phyloP scores from a whole-genome alignment of 1,284 basidiomycete genomes.

The Cutaneotrichosporon dermatis region DNA sequence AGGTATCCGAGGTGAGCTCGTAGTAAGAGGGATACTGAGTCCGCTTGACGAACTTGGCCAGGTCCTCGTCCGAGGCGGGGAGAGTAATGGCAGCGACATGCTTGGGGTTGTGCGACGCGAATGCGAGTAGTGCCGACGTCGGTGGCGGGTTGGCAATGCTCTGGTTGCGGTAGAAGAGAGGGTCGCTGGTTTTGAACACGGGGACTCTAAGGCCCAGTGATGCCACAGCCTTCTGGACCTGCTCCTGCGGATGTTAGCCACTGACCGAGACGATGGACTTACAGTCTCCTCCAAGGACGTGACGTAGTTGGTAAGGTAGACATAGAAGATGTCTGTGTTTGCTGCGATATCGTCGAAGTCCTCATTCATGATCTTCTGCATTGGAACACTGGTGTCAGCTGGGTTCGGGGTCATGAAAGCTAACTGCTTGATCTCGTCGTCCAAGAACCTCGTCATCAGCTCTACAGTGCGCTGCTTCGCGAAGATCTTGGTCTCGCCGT shows the following conservation, averaged over 20 bases:
- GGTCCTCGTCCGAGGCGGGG: slow-evolving; percentile 25
- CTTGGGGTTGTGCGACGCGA: slow-evolving; percentile 61
- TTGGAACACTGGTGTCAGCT: slow-evolving; percentile 43
- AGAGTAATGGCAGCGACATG: slow-evolving; percentile 34
- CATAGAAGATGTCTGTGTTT: slow-evolving; percentile 64
- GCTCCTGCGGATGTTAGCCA: slow-evolving; percentile 43
- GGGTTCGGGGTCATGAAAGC: neutral
- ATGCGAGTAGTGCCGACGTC: slow-evolving; percentile 61
- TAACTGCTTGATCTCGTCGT: slow-evolving; percentile 43
- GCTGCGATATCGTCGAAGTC: slow-evolving; percentile 54
- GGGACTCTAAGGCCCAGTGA: slow-evolving; percentile 65
- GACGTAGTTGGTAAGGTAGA: slow-evolving; percentile 61
- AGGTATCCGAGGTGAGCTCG: slow-evolving; percentile 68
- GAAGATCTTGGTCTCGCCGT: slow-evolving; percentile 55
- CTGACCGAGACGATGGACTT: slow-evolving; percentile 15
- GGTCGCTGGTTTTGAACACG: slow-evolving; percentile 55
- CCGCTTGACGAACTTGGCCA: slow-evolving; percentile 56
- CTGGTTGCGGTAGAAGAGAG: slow-evolving; percentile 53
- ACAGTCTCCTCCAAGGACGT: slow-evolving; percentile 46
- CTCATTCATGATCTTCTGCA: slow-evolving; percentile 52
- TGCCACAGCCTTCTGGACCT: slow-evolving; percentile 54
- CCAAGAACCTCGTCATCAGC: slow-evolving; percentile 63
- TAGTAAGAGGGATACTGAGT: slow-evolving; percentile 66
- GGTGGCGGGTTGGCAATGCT: slow-evolving; percentile 54
- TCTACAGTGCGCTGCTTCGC: slow-evolving; percentile 63